These are phyloP conservation scores for Termitomyces sp. DNA, from an alignment of 768 basidiomycete species.

Conservation along the genomic window DNA sequence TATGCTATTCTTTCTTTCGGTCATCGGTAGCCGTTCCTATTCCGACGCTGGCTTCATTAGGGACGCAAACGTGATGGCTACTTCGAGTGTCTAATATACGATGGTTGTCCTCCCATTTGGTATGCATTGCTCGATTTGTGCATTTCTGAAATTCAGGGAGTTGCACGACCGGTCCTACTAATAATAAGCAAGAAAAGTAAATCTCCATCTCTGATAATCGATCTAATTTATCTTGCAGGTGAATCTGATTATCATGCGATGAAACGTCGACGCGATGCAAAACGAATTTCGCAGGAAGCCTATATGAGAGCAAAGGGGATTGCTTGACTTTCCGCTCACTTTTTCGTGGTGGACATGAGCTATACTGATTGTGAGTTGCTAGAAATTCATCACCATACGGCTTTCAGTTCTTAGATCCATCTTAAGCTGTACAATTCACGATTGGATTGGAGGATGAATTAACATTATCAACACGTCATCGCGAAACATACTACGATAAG, in stretches of 20 bases:
- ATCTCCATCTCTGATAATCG: background rate
- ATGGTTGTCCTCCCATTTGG: background rate
- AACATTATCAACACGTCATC: no score
- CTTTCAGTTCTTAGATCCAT: no score
- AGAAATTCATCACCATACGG: no score
- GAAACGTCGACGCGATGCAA: background rate
- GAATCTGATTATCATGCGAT: background rate
- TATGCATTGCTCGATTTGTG: background rate
- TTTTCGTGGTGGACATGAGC: no score
- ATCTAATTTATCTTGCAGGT: background rate
- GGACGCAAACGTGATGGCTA: background rate
- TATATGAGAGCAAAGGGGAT: no score
- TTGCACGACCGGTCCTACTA: background rate
- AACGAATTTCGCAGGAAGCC: no score
- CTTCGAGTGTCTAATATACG: background rate
- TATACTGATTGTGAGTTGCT: no score
- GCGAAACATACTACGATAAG: no score
- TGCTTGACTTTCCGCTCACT: no score
- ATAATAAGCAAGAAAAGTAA: background rate
- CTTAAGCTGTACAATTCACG: no score
- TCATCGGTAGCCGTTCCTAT: no score
- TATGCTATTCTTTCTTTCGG: background rate
- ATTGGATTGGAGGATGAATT: no score
- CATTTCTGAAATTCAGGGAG: background rate
- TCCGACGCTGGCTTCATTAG: background rate